phyloP scores from a whole-genome alignment of 495 filamentous ascomycete species.

The Lasiosphaeria ovina region DNA sequence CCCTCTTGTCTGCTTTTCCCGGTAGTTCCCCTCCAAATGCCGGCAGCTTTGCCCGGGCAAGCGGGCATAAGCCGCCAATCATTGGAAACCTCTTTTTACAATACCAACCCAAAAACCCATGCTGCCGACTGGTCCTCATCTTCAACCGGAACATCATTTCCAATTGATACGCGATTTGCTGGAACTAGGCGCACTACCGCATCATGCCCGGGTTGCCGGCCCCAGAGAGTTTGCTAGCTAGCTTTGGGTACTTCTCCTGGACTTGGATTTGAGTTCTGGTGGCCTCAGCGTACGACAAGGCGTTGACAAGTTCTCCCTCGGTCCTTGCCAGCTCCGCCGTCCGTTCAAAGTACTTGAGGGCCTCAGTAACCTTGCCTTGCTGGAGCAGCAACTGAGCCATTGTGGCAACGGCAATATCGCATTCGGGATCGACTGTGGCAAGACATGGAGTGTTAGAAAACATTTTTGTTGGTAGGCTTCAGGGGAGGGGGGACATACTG shows the following conservation, averaged over 20 bases:
- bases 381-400: conserved; percentile 99
- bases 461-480: background rate
- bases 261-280: conserved; percentile 96
- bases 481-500: conserved; percentile 58
- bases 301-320: conserved; percentile 93
- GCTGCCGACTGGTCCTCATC: too few relatives aligned
- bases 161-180: background rate
- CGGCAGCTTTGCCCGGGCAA: background rate
- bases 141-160: background rate
- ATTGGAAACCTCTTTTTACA: too few relatives aligned
- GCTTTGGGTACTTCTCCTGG: conserved; percentile 96
- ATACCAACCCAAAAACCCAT: too few relatives aligned
- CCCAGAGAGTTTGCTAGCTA: conserved; percentile 76
- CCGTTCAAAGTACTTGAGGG: conserved; percentile 94
- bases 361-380: conserved; percentile 93
- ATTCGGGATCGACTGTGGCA: conserved; percentile 91
- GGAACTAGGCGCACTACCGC: conserved; percentile 15
- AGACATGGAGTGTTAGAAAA: conserved; percentile 26
- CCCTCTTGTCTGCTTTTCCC: background rate
- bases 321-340: conserved; percentile 95
- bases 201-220: conserved; percentile 48
- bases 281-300: conserved; percentile 94
- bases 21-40: background rate
- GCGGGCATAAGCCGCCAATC: too few relatives aligned
- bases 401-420: conserved; percentile 97